Base-by-base conservation (phyloP, 1,139 yeast species). In the Pichiaceae sp. region DNA sequence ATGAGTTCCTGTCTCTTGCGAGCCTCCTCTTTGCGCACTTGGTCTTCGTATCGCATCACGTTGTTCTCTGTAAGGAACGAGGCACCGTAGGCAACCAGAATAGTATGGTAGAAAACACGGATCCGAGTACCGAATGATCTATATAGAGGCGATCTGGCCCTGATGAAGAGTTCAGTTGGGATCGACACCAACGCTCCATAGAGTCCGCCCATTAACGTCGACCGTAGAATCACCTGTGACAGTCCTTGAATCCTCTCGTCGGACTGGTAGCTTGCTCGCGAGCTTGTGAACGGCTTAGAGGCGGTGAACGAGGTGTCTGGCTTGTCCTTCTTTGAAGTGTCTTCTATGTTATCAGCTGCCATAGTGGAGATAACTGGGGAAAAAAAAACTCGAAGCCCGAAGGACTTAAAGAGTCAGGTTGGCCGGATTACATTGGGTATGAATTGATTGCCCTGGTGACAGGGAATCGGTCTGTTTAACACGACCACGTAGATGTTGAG, bases 81-180 rank as follows among this genome's bases (percentile, higher is more conserved):
- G 4, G 61, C 62, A 25, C 53, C 53, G 3, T 57, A 47, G 2
- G 60, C 57, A n/a, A 56, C 45, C 54, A 58, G 52, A 12, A 57
- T 54, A 1, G 63, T 59, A 37, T 59, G 60, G 36, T 55, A 57
- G 31, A 57, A 58, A 1, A 58, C 52, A 25, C 62, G 45, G 17
- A 58, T 56, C 18, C 63, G 41, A 17, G 46, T 40, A 2, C 62
- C 63, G 35, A 57, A 53, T 16, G 59, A 55, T 39, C 63, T 45
- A 39, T 56, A 58, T 17, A 52, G 42, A 12, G 62, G 62, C 1
- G 59, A 58, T 31, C 54, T 46, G 62, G 62, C 57, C 31, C 58
- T 43, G 4, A 58, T 41, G 2, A 58, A 29, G 20, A 57, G 38
- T 36, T 57, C 62, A 3, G 60, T 47, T 1, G 62, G 62, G 16